A percentile compares a stretch with the other conserved stretches of the same genome.
phyloP scores from a whole-genome alignment of 106 monocot genomes.

The Dioscorea zingiberensis region DNA sequence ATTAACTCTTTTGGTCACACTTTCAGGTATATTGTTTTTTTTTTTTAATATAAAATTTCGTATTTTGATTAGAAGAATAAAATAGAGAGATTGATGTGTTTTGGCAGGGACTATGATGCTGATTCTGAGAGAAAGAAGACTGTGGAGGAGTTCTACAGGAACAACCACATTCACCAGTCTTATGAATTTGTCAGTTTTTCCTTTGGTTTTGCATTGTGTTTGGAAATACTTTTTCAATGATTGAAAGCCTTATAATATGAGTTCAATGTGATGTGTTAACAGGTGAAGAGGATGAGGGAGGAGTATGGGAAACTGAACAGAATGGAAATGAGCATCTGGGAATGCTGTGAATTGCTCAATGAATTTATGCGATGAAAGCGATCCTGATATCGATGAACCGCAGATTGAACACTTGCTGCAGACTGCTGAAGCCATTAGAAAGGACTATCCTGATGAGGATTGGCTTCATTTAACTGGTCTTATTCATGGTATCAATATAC shows the following conservation, averaged over 20 bases:
- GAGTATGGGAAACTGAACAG: conserved; percentile 60
- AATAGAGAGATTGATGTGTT: background rate
- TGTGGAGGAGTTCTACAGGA: conserved; percentile 62
- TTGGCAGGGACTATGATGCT: conserved; percentile 44
- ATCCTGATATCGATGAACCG: conserved; percentile 76
- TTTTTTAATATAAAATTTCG: background rate
- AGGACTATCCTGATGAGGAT: conserved; percentile 72
- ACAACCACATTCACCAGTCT: conserved; percentile 49
- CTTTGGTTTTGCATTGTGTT: too few relatives aligned
- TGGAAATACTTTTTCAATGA: background rate
- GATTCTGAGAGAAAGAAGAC: conserved; percentile 43
- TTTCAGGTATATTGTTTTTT: conserved; percentile 44
- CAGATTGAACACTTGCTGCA: conserved; percentile 89
- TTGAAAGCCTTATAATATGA: background rate
- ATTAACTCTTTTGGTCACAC: conserved; percentile 68
- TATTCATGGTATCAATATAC: conserved; percentile 40
- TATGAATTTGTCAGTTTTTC: conserved; percentile 43
- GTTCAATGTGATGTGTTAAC: background rate
- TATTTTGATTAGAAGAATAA: background rate
- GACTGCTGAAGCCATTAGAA: conserved; percentile 79
- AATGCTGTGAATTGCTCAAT: conserved; percentile 65
- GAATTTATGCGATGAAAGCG: conserved; percentile 70
- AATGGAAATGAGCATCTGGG: conserved; percentile 79
- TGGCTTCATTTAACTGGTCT: conserved; percentile 84
- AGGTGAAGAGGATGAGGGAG: conserved; percentile 59